Conservation (phyloP, 768 basidiomycete species). For the Suillus hirtellus region DNA sequence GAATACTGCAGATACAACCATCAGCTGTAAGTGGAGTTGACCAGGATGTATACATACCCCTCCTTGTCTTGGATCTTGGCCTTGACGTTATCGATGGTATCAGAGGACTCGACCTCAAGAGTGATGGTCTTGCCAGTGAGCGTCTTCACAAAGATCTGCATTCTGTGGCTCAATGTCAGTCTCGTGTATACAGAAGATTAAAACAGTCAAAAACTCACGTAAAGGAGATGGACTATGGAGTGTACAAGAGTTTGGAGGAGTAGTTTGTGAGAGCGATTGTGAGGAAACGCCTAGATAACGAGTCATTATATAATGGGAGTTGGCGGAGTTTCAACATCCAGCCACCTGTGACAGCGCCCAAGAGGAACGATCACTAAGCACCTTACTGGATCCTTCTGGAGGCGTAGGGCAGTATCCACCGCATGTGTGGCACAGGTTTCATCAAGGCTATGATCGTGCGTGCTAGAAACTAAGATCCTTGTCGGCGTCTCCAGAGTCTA, state of each 20-base stretch:
- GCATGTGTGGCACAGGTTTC: not conserved
- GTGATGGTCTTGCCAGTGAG: conserved; percentile 85
- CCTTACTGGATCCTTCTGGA: conserved; percentile 5
- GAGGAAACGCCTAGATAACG: not conserved
- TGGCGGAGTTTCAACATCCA: conserved; percentile 2
- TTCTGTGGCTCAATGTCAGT: conserved; percentile 31
- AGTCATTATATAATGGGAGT: not conserved
- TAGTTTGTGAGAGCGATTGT: not conserved
- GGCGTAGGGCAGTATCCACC: not conserved
- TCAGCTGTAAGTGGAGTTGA: not conserved
- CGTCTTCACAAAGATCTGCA: conserved; percentile 89
- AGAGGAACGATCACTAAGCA: not conserved
- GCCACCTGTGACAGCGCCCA: not conserved
- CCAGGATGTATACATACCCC: conserved; percentile 46
- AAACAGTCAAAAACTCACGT: not conserved
- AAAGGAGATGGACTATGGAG: not conserved
- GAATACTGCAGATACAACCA: conserved; percentile 1
- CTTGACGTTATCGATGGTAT: conserved; percentile 77
- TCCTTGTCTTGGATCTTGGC: conserved; percentile 93
- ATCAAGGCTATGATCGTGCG: not conserved
- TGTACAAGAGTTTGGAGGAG: not conserved
- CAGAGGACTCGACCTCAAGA: conserved; percentile 73
- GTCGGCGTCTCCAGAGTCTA: too few species aligned
- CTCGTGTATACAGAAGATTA: not conserved
- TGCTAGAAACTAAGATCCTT: not conserved